These are phyloP conservation scores for Starmerella cellae DNA, from an alignment of 805 yeast species.

Conservation along the genomic window DNA sequence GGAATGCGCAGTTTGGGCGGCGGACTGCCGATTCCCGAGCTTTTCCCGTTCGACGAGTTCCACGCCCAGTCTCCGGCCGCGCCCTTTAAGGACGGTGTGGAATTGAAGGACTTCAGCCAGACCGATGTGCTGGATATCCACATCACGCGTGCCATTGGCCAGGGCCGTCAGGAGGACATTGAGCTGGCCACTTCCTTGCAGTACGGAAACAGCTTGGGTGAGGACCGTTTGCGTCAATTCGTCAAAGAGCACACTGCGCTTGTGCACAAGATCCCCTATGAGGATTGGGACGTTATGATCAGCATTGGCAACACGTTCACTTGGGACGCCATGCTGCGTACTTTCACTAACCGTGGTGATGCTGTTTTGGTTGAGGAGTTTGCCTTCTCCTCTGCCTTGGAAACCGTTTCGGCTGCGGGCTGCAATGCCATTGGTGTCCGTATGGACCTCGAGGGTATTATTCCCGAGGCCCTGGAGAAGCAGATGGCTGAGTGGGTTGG, in stretches of 20 bases:
- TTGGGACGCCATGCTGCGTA: constrained; percentile 71
- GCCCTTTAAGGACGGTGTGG: constrained; percentile 65
- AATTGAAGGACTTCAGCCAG: constrained; percentile 18
- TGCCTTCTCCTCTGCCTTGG: constrained; percentile 73
- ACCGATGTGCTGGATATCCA: constrained; percentile 26
- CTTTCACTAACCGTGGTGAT: constrained; percentile 68
- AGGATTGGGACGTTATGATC: constrained; percentile 59
- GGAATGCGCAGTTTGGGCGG: constrained; percentile 84
- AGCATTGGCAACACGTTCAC: constrained; percentile 83
- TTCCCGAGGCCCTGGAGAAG: constrained; percentile 54
- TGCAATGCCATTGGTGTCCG: constrained; percentile 55
- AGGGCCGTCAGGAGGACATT: constrained; percentile 32
- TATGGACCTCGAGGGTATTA: constrained; percentile 66
- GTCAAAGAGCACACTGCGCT: constrained; percentile 50
- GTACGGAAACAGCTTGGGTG: constrained; percentile 80
- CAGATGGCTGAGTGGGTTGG: constrained; percentile 55
- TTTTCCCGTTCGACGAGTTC: constrained; percentile 81
- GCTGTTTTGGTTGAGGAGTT: constrained; percentile 69
- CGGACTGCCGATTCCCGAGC: constrained; percentile 81
- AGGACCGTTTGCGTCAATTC: constrained; percentile 52
- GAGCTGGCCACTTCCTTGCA: constrained; percentile 80
- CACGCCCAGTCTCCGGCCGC: constrained; percentile 50
- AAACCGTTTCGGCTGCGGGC: constrained; percentile 65
- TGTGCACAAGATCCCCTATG: constrained; percentile 38
- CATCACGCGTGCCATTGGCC: constrained; percentile 27